Evolutionary conservation across 352 stramenopile species (phyloP), one percentile per base, ranked within the genome.

Genomic region (Plasmopara muralis): DNA sequence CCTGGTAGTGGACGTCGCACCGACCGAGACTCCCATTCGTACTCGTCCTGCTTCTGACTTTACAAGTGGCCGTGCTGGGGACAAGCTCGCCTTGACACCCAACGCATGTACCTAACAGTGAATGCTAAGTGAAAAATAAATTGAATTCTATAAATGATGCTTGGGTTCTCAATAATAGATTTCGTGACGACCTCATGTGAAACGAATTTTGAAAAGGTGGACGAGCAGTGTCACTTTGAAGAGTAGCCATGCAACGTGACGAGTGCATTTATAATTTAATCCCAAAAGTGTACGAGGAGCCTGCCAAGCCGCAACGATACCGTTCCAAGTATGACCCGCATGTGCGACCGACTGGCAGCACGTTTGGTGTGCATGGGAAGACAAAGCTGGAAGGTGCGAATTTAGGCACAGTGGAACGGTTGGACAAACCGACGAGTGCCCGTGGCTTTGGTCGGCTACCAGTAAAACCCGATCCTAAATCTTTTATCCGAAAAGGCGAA

Each of bases 241-340:
- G 20, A 25, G 20, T 1, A 42, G 15, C 16, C 41, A 87, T 87
- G 79, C 79, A 87, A 63, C 75, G 80, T n/a, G 80, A 90, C 31
- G 81, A 91, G 60, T 88, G 81, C 67, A 97, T 97, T 64, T 96
- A 91, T 70, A 96, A 96, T 68, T 73, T 95, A 46, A 93, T 97
- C 54, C 85, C 88, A 7, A 71, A 83, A 47, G 68, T 87, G 31
- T 64, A 73, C 37, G 67, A 80, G 49, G 57, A 75, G 29, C 61
- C 72, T 18, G 57, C 57, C 13, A 97, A 97, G 66, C 81, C 85
- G 16, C 70, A 82, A 20, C 85, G 91, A 37, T 96, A 96, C 59
- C 68, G 75, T 29, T 95, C 83, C 20, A 95, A 90, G 66, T 84
- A 95, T 54, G 83, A 96, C 58, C 85, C 87, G 0, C 80, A 83